Conservation (phyloP, 192 early-diverging fungal species). For the Pilobolus umbonatus region DNA sequence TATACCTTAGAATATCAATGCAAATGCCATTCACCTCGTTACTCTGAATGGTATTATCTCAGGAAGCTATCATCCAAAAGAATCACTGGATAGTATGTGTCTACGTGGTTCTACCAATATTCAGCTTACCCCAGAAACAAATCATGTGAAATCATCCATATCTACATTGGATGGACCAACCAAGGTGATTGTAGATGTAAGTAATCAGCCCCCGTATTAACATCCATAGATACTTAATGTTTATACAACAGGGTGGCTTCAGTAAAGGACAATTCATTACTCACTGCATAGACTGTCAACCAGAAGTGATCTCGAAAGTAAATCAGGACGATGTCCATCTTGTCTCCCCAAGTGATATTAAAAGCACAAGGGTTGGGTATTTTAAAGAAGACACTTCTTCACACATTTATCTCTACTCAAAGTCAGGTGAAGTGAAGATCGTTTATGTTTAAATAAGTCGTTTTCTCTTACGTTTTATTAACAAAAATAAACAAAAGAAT, state of each 20-base stretch:
- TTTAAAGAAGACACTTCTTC: neutral
- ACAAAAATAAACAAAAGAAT: constrained; percentile 5
- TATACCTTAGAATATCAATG: neutral
- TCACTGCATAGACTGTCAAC: constrained; percentile 1
- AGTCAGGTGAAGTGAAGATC: neutral
- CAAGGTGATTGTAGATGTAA: neutral
- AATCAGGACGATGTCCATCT: too few relatives aligned
- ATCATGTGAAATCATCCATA: neutral
- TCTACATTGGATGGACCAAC: neutral
- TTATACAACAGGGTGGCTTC: neutral
- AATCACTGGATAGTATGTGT: neutral
- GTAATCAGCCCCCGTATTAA: neutral
- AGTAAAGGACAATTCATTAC: neutral
- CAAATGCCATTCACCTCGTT: neutral
- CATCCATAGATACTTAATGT: neutral
- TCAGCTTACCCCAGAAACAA: neutral
- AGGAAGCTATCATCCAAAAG: constrained; percentile 1
- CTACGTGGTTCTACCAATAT: constrained; percentile 2
- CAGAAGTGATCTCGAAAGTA: neutral
- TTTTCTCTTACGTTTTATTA: too few relatives aligned
- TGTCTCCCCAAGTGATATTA: neutral
- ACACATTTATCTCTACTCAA: neutral
- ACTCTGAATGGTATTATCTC: constrained; percentile 1
- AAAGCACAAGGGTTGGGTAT: neutral
- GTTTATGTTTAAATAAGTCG: neutral